phyloP scores from a whole-genome alignment of 2,329 filamentous ascomycete genomes.

The Escovopsis sp. region DNA sequence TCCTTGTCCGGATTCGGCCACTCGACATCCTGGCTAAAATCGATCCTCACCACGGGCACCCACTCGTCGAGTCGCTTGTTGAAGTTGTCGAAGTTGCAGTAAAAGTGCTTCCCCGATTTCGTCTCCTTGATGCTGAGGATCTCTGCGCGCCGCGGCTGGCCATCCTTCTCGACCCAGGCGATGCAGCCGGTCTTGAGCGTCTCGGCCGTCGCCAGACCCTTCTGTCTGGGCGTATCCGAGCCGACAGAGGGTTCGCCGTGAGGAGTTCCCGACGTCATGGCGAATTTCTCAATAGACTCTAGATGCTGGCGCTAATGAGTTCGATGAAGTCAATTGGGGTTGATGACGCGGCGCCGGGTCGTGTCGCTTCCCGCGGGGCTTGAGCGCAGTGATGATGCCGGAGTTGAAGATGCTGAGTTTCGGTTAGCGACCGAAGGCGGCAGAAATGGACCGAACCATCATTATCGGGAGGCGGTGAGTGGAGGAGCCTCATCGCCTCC shows the following conservation, averaged over 20 bases:
- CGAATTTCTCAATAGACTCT: conserved; percentile 14
- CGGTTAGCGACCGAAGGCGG: neutral
- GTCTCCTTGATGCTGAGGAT: conserved; percentile 89
- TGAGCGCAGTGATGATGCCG: neutral
- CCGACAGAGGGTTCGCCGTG: conserved; percentile 40
- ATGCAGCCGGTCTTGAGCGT: conserved; percentile 54
- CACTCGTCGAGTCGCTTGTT: conserved; percentile 82
- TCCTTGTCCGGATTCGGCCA: conserved; percentile 88
- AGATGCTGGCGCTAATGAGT: too few species aligned
- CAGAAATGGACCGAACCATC: conserved; percentile 2
- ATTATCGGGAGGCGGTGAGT: conserved; percentile 4
- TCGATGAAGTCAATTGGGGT: too few species aligned
- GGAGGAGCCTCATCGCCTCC: neutral
- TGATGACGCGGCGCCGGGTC: neutral
- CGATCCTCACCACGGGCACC: conserved; percentile 69
- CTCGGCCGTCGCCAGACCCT: conserved; percentile 69
- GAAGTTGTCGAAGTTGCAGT: conserved; percentile 97
- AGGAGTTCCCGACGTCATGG: conserved; percentile 38
- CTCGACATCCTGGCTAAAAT: conserved; percentile 82
- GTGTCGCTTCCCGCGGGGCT: too few species aligned
- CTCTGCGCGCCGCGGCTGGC: conserved; percentile 78
- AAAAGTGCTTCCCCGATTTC: conserved; percentile 78
- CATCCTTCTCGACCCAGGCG: conserved; percentile 53
- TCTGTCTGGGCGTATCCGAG: conserved; percentile 46
- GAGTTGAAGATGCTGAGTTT: too few species aligned